phyloP scores from a whole-genome alignment of 2,329 filamentous ascomycete genomes.

The Stenocarpella maydis region DNA sequence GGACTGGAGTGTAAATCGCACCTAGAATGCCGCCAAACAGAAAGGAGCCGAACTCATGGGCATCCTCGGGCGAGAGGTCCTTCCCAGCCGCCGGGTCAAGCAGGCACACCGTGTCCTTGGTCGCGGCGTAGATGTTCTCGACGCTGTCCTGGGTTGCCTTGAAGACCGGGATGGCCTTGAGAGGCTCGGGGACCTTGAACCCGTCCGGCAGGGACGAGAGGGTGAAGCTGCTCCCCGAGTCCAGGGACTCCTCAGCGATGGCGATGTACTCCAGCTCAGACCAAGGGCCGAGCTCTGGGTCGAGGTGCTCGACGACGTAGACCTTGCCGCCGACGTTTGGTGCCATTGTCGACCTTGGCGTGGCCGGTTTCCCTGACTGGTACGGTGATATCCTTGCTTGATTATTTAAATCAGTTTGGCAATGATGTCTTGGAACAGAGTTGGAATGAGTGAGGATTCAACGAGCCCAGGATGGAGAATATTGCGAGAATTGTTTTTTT shows the following conservation, averaged over 20 bases:
- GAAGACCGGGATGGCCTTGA: slow-evolving; percentile 68
- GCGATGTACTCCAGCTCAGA: slow-evolving; percentile 90
- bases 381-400: no score
- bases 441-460: not conserved
- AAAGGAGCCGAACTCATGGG: slow-evolving; percentile 84
- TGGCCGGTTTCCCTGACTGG: not conserved
- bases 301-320: slow-evolving; percentile 96
- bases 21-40: slow-evolving; percentile 96
- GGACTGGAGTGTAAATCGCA: slow-evolving; percentile 52
- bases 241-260: slow-evolving; percentile 83
- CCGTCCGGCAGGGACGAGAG: slow-evolving; percentile 80
- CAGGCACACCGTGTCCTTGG: slow-evolving; percentile 82
- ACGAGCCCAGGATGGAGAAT: not conserved
- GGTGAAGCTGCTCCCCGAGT: slow-evolving; percentile 73
- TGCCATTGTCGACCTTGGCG: slow-evolving; percentile 18
- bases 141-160: slow-evolving; percentile 79
- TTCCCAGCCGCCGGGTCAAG: slow-evolving; percentile 85
- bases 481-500: no score
- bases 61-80: slow-evolving; percentile 86
- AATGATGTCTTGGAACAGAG: not conserved
- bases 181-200: slow-evolving; percentile 69
- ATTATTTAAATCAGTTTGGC: not conserved
- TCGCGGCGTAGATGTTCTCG: slow-evolving; percentile 79
- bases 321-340: slow-evolving; percentile 65
- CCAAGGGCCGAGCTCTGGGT: slow-evolving; percentile 93